Evolutionary conservation across 176 grass and related monocot genomes (phyloP).

Genomic region (Guadua angustifolia): DNA sequence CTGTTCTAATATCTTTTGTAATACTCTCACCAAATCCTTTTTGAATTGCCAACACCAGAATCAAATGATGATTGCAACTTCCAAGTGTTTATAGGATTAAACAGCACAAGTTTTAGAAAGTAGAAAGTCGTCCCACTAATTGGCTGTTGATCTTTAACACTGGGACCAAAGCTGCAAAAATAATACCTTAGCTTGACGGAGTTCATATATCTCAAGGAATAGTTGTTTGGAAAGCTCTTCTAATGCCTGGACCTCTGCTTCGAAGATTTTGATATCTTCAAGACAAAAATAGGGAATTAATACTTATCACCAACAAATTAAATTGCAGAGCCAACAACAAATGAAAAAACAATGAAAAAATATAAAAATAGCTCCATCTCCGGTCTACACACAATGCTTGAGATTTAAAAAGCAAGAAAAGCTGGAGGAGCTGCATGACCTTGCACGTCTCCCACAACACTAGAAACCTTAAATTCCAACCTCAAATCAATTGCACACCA

Average conservation of each 20-base stretch:
- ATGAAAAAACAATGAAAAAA: too few relatives aligned
- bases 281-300: conserved; percentile 38
- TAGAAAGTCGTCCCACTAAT: not conserved
- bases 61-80: conserved; percentile 3
- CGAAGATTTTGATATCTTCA: conserved; percentile 92
- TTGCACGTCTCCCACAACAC: too few relatives aligned
- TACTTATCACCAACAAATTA: conserved; percentile 1
- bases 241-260: conserved; percentile 93
- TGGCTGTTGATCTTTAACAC: not conserved
- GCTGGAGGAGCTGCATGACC: too few relatives aligned
- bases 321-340: not conserved
- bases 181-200: conserved; percentile 88
- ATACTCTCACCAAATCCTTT: not conserved
- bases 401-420: too few relatives aligned
- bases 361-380: too few relatives aligned
- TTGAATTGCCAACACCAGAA: not conserved
- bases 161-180: conserved; percentile 6
- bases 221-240: conserved; percentile 99
- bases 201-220: conserved; percentile 97
- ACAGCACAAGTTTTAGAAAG: conserved; percentile 1
- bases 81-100: not conserved
- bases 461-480: too few relatives aligned
- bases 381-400: too few relatives aligned
- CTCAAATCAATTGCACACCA: too few relatives aligned
- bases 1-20: not conserved